phyloP scores from a whole-genome alignment of 208 protist species.

The Acanthamoeba quina region DNA sequence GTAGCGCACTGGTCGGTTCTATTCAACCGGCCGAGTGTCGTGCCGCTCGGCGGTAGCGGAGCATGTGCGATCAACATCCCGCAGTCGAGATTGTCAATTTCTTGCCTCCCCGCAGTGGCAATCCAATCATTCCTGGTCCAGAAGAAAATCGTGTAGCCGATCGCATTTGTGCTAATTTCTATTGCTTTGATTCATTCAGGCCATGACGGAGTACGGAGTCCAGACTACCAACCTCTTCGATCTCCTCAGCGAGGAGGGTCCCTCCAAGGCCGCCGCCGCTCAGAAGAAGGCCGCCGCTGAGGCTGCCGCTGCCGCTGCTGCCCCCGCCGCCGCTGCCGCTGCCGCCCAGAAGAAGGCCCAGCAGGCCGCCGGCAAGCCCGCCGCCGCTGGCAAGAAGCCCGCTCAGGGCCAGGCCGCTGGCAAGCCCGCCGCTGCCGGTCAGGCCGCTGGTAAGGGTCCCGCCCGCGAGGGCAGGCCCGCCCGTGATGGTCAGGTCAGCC shows the following conservation, averaged over 20 bases:
- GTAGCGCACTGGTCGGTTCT: no score
- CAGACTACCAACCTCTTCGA: conserved; percentile 66
- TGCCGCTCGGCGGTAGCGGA: no score
- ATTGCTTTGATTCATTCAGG: neutral
- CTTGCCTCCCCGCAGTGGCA: no score
- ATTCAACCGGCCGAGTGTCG: no score
- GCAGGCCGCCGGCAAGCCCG: neutral
- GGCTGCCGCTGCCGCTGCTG: neutral
- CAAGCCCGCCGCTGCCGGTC: neutral
- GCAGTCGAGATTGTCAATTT: no score
- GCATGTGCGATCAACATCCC: no score
- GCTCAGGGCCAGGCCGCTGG: neutral
- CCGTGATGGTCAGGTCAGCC: neutral
- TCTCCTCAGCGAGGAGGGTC: conserved; percentile 9
- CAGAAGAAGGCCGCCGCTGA: conserved; percentile 1
- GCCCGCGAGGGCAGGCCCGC: neutral
- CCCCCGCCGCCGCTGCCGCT: neutral
- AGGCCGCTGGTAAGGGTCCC: neutral
- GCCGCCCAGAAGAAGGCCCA: neutral
- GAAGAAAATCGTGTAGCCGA: no score
- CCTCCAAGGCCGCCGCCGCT: neutral
- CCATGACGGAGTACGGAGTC: conserved; percentile 61
- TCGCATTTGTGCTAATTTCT: no score
- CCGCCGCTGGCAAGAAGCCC: neutral
- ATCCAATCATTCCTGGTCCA: no score